A percentile compares a stretch with the other conserved stretches of the same genome.
Evolutionary conservation across 2,329 filamentous ascomycete species (phyloP).

Genomic region (Leptodontidium sp.): DNA sequence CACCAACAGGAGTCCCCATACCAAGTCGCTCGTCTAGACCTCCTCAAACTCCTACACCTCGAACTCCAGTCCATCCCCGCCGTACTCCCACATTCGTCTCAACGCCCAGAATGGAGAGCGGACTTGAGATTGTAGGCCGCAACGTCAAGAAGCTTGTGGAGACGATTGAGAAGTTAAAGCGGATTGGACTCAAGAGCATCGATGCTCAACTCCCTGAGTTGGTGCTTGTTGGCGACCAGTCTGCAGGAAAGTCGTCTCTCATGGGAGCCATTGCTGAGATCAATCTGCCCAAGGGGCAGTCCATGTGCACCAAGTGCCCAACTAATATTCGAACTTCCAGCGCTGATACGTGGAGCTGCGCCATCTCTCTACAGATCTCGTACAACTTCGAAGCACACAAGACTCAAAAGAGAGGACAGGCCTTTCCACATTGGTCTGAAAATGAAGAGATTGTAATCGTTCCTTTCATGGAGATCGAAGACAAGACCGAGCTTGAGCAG

Average conservation of each 20-base stretch:
- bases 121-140: slow-evolving; percentile 63
- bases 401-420: not conserved
- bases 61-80: not conserved
- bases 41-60: not conserved
- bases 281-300: slow-evolving; percentile 73
- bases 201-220: slow-evolving; percentile 74
- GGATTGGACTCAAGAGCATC: slow-evolving; percentile 75
- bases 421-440: slow-evolving; percentile 19
- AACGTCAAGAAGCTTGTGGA: slow-evolving; percentile 71
- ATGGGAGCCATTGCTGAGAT: slow-evolving; percentile 73
- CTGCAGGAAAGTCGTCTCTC: slow-evolving; percentile 79
- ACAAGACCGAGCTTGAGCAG: slow-evolving; percentile 70
- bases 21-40: not conserved
- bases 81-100: not conserved
- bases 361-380: slow-evolving; percentile 70
- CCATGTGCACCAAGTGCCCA: slow-evolving; percentile 82
- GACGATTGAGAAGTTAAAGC: slow-evolving; percentile 71
- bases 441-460: slow-evolving; percentile 51
- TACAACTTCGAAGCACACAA: slow-evolving; percentile 62
- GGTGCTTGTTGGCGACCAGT: slow-evolving; percentile 86
- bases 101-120: not conserved
- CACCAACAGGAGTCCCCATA: slow-evolving; percentile 6
- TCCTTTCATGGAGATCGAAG: slow-evolving; percentile 69
- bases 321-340: slow-evolving; percentile 75
- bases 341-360: slow-evolving; percentile 71